Base-by-base conservation (phyloP, 768 basidiomycete species). In the Baorangia bicolor region DNA sequence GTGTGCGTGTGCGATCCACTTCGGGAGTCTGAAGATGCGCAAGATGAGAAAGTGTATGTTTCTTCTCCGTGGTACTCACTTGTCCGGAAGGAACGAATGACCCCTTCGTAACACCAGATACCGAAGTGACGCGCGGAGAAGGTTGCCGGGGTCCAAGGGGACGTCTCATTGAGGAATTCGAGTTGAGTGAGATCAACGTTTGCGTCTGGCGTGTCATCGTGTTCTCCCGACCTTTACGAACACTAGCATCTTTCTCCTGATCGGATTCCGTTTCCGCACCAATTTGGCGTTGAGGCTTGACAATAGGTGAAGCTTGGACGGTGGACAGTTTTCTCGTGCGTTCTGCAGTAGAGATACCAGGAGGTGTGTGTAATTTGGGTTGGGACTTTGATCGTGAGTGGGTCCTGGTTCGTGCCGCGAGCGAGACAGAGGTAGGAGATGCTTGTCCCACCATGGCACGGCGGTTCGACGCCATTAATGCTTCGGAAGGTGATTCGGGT, bases 301-400 rank as follows among this genome's bases (percentile, higher is more conserved):
- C 57, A 6, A 67, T 23, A 10, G 69, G 71, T 14, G 71, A 70
- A 28, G 56, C 69, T 37, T 71, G 69, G 21, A 70, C 69, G 4
- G 63, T 73, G 0, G 69, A 70, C 31, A 73, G 38, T 41, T 66
- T 64, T 59, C 70, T 63, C 12, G 60, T 59, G 37, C 45, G 61
- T 34, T 38, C 40, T 0, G n/a, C 52, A 18, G 55, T 43, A 12
- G 56, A 39, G 11, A 53, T 39, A 30, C 38, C 58, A 25, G 53
- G 35, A 4, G 62, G 53, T n/a, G 51, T 20, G 3, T 52, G 58
- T 25, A 74, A 53, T 60, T 68, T 75, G 3, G 75, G 73, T 50
- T 77, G 75, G 3, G 75, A 77, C 46, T 52, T 60, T 5, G 74
- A 72, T 21, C 73, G 66, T 27, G 67, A 60, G 13, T 71, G 61